A percentile compares a stretch with the other conserved stretches of the same genome.
phyloP scores from a whole-genome alignment of 257 asterid species.

The Solanum sejunctum region DNA sequence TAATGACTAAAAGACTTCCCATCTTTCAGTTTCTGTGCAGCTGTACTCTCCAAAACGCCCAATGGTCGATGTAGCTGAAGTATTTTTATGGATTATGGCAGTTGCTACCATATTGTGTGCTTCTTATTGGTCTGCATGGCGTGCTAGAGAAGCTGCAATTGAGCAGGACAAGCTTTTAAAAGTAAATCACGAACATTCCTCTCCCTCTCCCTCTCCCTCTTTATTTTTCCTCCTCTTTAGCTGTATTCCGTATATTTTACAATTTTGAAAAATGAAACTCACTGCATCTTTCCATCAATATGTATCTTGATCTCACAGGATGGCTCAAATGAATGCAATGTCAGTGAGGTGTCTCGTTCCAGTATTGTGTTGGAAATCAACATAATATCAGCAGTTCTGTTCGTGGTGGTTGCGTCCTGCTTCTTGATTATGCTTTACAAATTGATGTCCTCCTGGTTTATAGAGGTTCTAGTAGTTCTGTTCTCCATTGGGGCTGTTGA shows the following conservation, averaged over 20 bases:
- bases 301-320: slow-evolving; percentile 39
- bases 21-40: slow-evolving; percentile 62
- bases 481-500: slow-evolving; percentile 92
- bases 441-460: slow-evolving; percentile 76
- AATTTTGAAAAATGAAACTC: background rate
- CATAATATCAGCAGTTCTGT: slow-evolving; percentile 60
- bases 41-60: slow-evolving; percentile 87
- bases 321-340: slow-evolving; percentile 54
- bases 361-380: slow-evolving; percentile 68
- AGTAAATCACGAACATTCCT: slow-evolving; percentile 20
- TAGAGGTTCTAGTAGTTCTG: slow-evolving; percentile 84
- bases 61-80: slow-evolving; percentile 84
- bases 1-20: background rate
- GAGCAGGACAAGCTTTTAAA: slow-evolving; percentile 76
- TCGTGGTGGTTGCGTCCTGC: slow-evolving; percentile 78
- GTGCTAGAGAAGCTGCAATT: slow-evolving; percentile 70
- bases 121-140: slow-evolving; percentile 97
- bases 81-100: slow-evolving; percentile 91
- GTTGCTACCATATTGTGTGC: slow-evolving; percentile 79
- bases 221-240: background rate
- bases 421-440: slow-evolving; percentile 91
- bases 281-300: background rate
- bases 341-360: slow-evolving; percentile 23
- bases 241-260: background rate
- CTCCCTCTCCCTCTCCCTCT: background rate